Percentiles rank a stretch among this genome's conserved stretches.
Conservation (phyloP, 2,329 filamentous ascomycete genomes). For the Ascochyta lentis region DNA sequence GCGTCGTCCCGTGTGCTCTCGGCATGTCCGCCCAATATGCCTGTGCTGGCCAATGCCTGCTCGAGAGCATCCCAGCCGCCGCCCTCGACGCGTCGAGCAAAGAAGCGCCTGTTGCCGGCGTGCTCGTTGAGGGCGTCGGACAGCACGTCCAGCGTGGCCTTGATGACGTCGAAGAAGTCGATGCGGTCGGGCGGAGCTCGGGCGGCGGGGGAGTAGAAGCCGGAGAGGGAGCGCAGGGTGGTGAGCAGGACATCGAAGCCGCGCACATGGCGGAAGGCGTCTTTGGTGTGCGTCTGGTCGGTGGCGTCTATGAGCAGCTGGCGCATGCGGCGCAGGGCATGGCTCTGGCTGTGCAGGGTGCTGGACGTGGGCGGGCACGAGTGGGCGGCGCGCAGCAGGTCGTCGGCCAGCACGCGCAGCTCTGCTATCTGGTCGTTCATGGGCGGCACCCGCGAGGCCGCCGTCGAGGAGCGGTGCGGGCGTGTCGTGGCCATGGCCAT, state of each 20-base stretch:
- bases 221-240: slow-evolving; percentile 72
- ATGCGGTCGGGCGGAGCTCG: slow-evolving; percentile 68
- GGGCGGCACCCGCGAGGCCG: slow-evolving; percentile 53
- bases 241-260: slow-evolving; percentile 79
- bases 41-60: slow-evolving; percentile 72
- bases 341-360: slow-evolving; percentile 49
- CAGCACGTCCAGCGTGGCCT: slow-evolving; percentile 75
- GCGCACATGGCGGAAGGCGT: slow-evolving; percentile 80
- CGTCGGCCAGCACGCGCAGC: slow-evolving; percentile 47
- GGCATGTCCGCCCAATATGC: slow-evolving; percentile 51
- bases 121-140: slow-evolving; percentile 79
- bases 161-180: slow-evolving; percentile 71
- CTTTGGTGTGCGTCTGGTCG: slow-evolving; percentile 64
- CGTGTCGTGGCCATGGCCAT: slow-evolving; percentile 40
- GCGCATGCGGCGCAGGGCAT: slow-evolving; percentile 69
- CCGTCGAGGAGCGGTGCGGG: slow-evolving; percentile 48
- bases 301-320: slow-evolving; percentile 66
- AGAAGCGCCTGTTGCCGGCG: slow-evolving; percentile 86
- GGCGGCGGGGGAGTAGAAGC: slow-evolving; percentile 75
- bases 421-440: slow-evolving; percentile 59
- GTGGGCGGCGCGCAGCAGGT: slow-evolving; percentile 43
- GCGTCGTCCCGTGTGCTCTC: slow-evolving; percentile 44
- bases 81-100: slow-evolving; percentile 74
- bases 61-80: slow-evolving; percentile 82
- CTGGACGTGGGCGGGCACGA: slow-evolving; percentile 36